Evolutionary conservation across 2,329 filamentous ascomycete genomes (phyloP).

Genomic region (Penicillium polonicum): DNA sequence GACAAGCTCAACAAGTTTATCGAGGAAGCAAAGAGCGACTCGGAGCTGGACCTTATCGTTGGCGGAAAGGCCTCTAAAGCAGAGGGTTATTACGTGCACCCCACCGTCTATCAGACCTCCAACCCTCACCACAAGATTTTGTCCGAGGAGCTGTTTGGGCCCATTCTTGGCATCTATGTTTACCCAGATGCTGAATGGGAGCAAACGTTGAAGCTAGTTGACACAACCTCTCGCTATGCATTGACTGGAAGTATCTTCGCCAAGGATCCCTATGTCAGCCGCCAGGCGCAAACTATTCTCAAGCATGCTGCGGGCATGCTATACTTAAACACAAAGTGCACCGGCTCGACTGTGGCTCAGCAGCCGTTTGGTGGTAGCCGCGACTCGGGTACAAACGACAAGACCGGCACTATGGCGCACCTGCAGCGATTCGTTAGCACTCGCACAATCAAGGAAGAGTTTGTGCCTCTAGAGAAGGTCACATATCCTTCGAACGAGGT

Average conservation of each 20-base stretch:
- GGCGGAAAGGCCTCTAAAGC: constrained; percentile 73
- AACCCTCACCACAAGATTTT: constrained; percentile 67
- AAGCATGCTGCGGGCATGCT: constrained; percentile 59
- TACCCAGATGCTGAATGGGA: constrained; percentile 62
- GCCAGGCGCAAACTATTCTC: constrained; percentile 52
- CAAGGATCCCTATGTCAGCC: constrained; percentile 49
- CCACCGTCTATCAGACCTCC: constrained; percentile 72
- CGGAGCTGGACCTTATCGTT: constrained; percentile 66
- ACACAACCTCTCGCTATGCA: constrained; percentile 22
- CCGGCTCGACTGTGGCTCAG: constrained; percentile 49
- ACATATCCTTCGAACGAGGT: too few relatives aligned
- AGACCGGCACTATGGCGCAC: too few relatives aligned
- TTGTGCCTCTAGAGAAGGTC: too few relatives aligned
- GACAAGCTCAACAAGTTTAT: too few relatives aligned
- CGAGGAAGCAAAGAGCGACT: constrained; percentile 14
- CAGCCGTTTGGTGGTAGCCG: too few relatives aligned
- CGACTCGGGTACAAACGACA: too few relatives aligned
- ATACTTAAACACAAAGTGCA: constrained; percentile 60
- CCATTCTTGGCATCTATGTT: constrained; percentile 68
- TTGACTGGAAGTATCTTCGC: constrained; percentile 24
- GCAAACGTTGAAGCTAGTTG: constrained; percentile 12
- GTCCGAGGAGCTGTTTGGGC: constrained; percentile 70
- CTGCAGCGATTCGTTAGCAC: too few relatives aligned
- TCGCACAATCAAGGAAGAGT: too few relatives aligned
- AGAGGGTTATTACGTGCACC: constrained; percentile 76